Conservation (phyloP, 805 yeast genomes). For the Saturnispora sanitii region DNA sequence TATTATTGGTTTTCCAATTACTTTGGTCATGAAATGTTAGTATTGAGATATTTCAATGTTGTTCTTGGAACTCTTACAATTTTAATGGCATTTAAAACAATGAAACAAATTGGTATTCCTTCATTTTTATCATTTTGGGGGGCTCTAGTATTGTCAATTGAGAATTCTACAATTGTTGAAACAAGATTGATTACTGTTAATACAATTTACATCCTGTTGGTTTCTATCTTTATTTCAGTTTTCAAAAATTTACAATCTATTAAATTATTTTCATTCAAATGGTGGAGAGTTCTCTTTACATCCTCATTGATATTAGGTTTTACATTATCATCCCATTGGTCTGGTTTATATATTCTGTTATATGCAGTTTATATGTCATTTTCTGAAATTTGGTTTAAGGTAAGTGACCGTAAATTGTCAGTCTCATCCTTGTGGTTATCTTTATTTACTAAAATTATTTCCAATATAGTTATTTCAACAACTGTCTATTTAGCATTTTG, state of each 20-base stretch:
- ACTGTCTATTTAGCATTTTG: constrained; percentile 49
- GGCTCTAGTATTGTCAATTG: constrained; percentile 43
- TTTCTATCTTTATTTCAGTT: constrained; percentile 34
- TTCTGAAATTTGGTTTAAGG: constrained; percentile 50
- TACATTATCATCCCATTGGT: constrained; percentile 54
- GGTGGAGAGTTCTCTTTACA: constrained; percentile 43
- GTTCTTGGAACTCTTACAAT: constrained; percentile 44
- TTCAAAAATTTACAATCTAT: constrained; percentile 21
- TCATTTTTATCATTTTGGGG: constrained; percentile 41
- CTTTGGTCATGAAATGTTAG: constrained; percentile 38
- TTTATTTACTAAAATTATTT: constrained; percentile 27
- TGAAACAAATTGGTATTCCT: constrained; percentile 48
- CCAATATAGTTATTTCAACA: constrained; percentile 45
- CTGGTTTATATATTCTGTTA: constrained; percentile 49
- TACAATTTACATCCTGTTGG: constrained; percentile 35
- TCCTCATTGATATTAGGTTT: constrained; percentile 46
- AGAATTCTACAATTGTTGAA: constrained; percentile 55
- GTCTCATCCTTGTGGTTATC: constrained; percentile 33
- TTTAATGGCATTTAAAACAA: constrained; percentile 42
- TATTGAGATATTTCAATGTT: constrained; percentile 50
- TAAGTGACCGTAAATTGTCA: constrained; percentile 57
- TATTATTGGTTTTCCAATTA: constrained; percentile 50
- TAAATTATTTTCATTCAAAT: constrained; percentile 35
- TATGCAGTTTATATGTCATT: constrained; percentile 9
- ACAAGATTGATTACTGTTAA: constrained; percentile 44